Percentiles rank a stretch among this genome's conserved stretches.
phyloP scores from a whole-genome alignment of 495 filamentous ascomycete genomes.

The Oidiodendron maius region DNA sequence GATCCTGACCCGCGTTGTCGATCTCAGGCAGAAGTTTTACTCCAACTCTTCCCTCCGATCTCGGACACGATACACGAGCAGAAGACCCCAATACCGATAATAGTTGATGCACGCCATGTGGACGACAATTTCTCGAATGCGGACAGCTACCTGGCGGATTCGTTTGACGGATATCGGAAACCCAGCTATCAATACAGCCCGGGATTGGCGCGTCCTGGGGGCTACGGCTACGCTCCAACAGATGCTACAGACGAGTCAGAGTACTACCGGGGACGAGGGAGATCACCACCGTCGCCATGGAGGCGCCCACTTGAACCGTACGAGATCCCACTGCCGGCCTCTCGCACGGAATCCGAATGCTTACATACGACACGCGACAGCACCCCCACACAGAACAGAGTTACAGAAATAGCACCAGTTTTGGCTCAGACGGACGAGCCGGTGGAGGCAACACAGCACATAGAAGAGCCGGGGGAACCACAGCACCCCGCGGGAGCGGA shows the following conservation, averaged over 20 bases:
- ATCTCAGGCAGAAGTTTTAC: constrained; percentile 16
- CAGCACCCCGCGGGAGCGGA: constrained; percentile 12
- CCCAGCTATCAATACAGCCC: constrained; percentile 1
- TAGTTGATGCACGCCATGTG: constrained; percentile 15
- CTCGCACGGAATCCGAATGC: constrained; percentile 10
- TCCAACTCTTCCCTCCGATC: constrained; percentile 18
- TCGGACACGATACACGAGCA: constrained; percentile 7
- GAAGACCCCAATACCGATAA: constrained; percentile 9
- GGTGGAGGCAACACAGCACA: background rate
- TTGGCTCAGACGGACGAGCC: background rate
- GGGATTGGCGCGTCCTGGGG: background rate
- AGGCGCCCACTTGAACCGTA: constrained; percentile 6
- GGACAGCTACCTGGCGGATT: background rate
- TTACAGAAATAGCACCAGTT: background rate
- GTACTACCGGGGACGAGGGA: constrained; percentile 18
- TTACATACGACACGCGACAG: constrained; percentile 3
- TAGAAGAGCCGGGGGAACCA: constrained; percentile 7
- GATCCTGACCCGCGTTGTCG: constrained; percentile 38
- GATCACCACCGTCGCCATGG: constrained; percentile 16
- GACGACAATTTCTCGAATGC: constrained; percentile 7
- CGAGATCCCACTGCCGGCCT: constrained; percentile 14
- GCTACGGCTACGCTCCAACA: constrained; percentile 16
- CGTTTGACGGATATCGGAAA: background rate
- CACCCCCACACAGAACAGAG: background rate
- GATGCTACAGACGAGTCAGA: constrained; percentile 19